Evolutionary conservation across 176 grass and related monocot species (phyloP).

Genomic region (Lolium perenne): DNA sequence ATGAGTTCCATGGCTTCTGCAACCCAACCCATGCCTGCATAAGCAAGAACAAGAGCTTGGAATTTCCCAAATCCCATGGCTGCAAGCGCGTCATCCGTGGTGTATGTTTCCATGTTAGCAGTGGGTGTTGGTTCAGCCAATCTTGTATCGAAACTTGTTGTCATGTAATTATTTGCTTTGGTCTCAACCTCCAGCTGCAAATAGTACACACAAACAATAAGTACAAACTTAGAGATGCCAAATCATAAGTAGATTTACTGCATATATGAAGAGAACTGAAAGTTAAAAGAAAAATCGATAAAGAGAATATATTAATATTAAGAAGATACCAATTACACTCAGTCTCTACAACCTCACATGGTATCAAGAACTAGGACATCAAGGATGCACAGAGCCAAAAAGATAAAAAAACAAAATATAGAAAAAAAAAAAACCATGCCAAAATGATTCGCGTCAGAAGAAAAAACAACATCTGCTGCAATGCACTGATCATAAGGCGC

Average conservation of each 20-base stretch:
- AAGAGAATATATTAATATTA: no score
- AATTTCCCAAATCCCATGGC: conserved; percentile 80
- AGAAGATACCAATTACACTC: no score
- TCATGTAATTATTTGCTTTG: background rate
- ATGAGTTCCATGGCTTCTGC: conserved; percentile 87
- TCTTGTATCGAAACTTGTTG: background rate
- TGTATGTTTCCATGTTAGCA: conserved; percentile 61
- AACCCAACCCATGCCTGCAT: conserved; percentile 81
- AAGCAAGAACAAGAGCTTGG: conserved; percentile 73
- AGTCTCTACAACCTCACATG: no score
- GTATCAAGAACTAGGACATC: no score
- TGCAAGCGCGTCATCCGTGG: conserved; percentile 69
- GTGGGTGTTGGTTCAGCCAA: conserved; percentile 35
- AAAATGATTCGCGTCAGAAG: no score
- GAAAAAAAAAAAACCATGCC: no score
- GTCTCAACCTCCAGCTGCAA: conserved; percentile 5
- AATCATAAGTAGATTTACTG: background rate
- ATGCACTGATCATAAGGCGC: no score
- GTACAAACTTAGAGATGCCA: background rate
- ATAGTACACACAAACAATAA: background rate
- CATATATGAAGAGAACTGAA: background rate
- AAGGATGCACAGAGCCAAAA: no score
- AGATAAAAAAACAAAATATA: no score
- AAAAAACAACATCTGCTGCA: no score
- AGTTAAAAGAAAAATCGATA: no score